Evolutionary conservation across 768 basidiomycete species (phyloP).

Genomic region (Boletus reticulatus): DNA sequence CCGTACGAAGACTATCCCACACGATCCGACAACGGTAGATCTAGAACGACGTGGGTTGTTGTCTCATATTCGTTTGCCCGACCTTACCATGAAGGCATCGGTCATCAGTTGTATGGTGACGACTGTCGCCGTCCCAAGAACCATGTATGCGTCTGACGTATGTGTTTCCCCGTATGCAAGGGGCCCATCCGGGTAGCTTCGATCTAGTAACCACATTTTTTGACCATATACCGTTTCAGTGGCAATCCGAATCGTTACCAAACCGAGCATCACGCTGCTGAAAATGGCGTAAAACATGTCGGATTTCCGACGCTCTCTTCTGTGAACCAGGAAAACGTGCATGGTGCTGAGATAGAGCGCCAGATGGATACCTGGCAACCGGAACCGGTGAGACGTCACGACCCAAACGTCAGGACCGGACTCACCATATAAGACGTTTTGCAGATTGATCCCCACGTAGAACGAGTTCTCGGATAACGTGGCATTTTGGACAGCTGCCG

Average conservation of each 20-base stretch:
- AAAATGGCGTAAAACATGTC: conserved; percentile 12
- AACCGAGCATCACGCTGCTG: conserved; percentile 17
- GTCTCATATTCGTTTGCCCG: no score
- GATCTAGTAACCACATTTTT: conserved; percentile 33
- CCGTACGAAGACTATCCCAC: conserved; percentile 18
- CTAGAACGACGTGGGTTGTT: conserved; percentile 18
- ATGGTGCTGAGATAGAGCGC: conserved; percentile 17
- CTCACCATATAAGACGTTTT: conserved; percentile 5
- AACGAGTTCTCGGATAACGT: not conserved
- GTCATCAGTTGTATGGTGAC: conserved; percentile 30
- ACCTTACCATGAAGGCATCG: conserved; percentile 25
- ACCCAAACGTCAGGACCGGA: not conserved
- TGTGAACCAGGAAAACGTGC: not conserved
- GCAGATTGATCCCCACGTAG: conserved; percentile 1
- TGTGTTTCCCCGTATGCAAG: conserved; percentile 26
- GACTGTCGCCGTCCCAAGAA: conserved; percentile 21
- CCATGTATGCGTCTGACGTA: conserved; percentile 17
- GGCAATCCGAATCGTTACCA: conserved; percentile 28
- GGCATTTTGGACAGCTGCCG: not conserved
- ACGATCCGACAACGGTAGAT: conserved; percentile 36
- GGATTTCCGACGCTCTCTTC: not conserved
- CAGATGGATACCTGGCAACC: conserved; percentile 12
- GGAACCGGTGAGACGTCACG: not conserved
- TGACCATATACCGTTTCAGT: conserved; percentile 17
- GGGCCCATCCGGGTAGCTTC: conserved; percentile 33